phyloP scores from a whole-genome alignment of 257 asterid species.

The Solanum peruvianum region DNA sequence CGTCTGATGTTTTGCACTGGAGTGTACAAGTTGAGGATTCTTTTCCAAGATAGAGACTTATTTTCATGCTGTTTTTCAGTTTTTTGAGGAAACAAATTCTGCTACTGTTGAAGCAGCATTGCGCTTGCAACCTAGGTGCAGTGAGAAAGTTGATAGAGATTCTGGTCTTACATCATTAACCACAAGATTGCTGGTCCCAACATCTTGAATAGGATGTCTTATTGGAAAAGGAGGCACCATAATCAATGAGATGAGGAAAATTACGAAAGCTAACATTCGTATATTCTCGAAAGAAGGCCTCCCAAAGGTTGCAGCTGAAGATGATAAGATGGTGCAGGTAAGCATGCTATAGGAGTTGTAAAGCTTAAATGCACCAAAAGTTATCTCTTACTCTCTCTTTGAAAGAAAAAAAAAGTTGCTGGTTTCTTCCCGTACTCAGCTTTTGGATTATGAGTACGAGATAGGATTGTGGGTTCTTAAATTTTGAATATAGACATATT shows the following conservation, averaged over 20 bases:
- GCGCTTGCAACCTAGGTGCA: slow-evolving; percentile 93
- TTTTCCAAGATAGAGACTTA: background rate
- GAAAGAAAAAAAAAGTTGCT: background rate
- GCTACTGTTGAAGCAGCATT: slow-evolving; percentile 85
- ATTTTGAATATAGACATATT: background rate
- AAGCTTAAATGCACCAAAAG: background rate
- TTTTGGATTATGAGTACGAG: background rate
- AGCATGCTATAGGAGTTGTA: background rate
- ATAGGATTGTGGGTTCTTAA: background rate
- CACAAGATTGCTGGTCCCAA: slow-evolving; percentile 74
- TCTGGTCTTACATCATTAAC: slow-evolving; percentile 81
- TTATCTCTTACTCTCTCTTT: background rate
- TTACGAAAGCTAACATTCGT: slow-evolving; percentile 84
- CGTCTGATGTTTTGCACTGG: background rate
- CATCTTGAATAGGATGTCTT: slow-evolving; percentile 82
- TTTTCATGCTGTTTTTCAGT: slow-evolving; percentile 18
- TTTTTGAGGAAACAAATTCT: slow-evolving; percentile 57
- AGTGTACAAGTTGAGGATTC: background rate
- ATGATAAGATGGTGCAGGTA: slow-evolving; percentile 98
- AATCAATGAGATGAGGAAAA: slow-evolving; percentile 83
- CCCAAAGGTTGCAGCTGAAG: slow-evolving; percentile 88
- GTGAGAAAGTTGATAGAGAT: slow-evolving; percentile 87
- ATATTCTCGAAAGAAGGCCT: slow-evolving; percentile 76
- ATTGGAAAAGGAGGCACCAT: slow-evolving; percentile 97
- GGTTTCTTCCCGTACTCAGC: background rate